Base-by-base conservation (phyloP, 2,329 filamentous ascomycete genomes). In the Arachnopeziza araneosa region DNA sequence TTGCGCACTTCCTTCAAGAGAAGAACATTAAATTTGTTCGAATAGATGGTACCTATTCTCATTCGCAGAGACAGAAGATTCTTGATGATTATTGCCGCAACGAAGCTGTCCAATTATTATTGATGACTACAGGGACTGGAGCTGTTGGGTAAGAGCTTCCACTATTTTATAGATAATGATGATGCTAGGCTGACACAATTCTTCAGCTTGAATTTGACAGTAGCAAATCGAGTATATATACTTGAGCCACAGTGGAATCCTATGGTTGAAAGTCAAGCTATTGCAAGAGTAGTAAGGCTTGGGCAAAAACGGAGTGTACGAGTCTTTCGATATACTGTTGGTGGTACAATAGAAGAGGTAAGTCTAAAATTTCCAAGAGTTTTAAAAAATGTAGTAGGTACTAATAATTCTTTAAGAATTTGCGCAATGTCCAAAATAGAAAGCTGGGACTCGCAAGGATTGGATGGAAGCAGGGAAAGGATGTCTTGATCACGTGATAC, bases 191-290 rank as follows among this genome's bases (percentile, higher is more conserved):
- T 50, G 21, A 55, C 30, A 19, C 9, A 30, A 2, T 22, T 49
- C 17, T 24, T 5, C 26, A 61, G 60, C 10, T 55, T 63, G 2
- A 56, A 63, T n/a, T 60, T 65, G 12, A 60, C 66, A 57, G 62
- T 66, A 12, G 69, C 68, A n/a, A 65, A 54, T 44, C 60, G 54
- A 2, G 59, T 70, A 30, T 60, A 68, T 52, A 56, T 71, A 17
- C 23, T 71, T 17, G 69, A 71, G 57, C 69, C 67, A 17, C 69
- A 71, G 54, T 70, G 69, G 69, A 71, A 71, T 59, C 69, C 69
- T 4, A 69, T 66, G 7, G 64, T 70, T 10, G 68, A 71, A 54
- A 60, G 52, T 1, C 68, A 71, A 53, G 68, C 68, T 21, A 64
- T 68, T 10, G 67, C 60, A 2, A 59, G 69, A 8, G 62, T 63